Percentiles rank a stretch among this genome's conserved stretches.
Evolutionary conservation across 805 yeast species (phyloP).

Genomic region (Lachancea thermotolerans): DNA sequence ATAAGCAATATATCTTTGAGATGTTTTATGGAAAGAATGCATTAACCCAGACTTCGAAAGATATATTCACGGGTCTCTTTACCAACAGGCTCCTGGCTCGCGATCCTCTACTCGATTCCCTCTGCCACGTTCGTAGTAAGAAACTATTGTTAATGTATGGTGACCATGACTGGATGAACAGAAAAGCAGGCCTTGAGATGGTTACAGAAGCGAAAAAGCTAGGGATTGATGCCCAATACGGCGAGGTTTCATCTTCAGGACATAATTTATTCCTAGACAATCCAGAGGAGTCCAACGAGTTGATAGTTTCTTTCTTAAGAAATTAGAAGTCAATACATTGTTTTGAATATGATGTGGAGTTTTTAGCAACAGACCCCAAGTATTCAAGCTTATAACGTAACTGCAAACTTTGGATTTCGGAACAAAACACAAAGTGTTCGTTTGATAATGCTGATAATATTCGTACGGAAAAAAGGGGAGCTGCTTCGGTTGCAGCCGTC

Average conservation of each 20-base stretch:
- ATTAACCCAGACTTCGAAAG: slow-evolving; percentile 18
- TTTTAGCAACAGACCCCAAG: no score
- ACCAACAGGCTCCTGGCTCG: slow-evolving; percentile 42
- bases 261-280: slow-evolving; percentile 76
- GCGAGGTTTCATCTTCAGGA: slow-evolving; percentile 45
- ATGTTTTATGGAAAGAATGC: slow-evolving; percentile 19
- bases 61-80: slow-evolving; percentile 27
- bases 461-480: no score
- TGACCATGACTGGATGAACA: slow-evolving; percentile 67
- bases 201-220: slow-evolving; percentile 12
- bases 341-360: no score
- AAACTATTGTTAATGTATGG: slow-evolving; percentile 50
- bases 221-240: slow-evolving; percentile 12
- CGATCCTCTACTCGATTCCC: slow-evolving; percentile 58
- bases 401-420: no score
- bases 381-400: no score
- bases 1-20: slow-evolving; percentile 23
- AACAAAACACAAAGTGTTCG: no score
- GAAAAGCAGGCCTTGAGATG: slow-evolving; percentile 40
- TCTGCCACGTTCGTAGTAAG: slow-evolving; percentile 32
- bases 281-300: slow-evolving; percentile 42
- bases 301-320: slow-evolving; percentile 34
- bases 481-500: no score
- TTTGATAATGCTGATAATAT: no score
- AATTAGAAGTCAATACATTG: not conserved